Conservation (phyloP, 345 rosid species). For the Ailanthus altissimus region DNA sequence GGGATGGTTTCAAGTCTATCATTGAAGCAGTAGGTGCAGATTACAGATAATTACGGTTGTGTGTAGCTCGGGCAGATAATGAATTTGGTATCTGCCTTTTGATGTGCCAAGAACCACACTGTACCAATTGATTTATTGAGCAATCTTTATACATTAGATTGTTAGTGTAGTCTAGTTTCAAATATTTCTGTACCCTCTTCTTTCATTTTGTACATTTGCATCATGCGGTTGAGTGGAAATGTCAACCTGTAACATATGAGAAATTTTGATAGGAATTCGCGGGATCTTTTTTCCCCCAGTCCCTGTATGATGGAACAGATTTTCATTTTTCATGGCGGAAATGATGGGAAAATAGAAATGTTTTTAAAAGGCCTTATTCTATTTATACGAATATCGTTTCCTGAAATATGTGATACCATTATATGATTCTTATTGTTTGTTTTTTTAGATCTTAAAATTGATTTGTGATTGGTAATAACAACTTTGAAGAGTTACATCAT, state of each 20-base stretch:
- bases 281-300: neutral
- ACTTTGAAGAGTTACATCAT: too few species aligned
- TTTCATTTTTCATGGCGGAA: neutral
- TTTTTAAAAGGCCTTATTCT: neutral
- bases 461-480: too few species aligned
- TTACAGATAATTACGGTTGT: conserved; percentile 42
- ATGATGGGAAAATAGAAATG: neutral
- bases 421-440: too few species aligned
- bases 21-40: conserved; percentile 71
- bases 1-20: conserved; percentile 87
- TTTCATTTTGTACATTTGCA: too few species aligned
- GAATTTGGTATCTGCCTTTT: neutral
- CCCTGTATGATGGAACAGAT: neutral
- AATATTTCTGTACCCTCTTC: neutral
- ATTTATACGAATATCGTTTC: neutral
- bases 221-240: neutral
- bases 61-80: neutral
- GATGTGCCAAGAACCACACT: neutral
- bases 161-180: neutral
- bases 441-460: too few species aligned
- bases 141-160: neutral
- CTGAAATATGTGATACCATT: too few species aligned
- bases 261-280: neutral
- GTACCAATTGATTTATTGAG: neutral
- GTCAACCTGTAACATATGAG: conserved; percentile 9